Evolutionary conservation across 345 rosid genomes (phyloP), one percentile per base, ranked within the genome.

Genomic region (Lenwebbia sp.): DNA sequence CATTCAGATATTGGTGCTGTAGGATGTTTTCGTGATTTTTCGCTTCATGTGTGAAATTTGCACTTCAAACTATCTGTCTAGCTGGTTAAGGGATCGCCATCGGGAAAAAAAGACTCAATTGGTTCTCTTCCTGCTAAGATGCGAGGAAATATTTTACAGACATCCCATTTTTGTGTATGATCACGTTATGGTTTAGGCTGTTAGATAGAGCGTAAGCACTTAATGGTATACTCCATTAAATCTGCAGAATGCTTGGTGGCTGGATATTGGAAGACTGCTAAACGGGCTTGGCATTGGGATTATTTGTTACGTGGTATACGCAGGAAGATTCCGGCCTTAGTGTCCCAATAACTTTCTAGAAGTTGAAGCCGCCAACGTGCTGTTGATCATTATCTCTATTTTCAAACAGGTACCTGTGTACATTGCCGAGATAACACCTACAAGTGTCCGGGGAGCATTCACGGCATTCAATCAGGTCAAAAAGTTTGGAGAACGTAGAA

Each of bases 281-380:
- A 37, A 54, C 12, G 92, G 94, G 14, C 82, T 89, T 44, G 93
- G 93, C 87, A 23, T 87, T 26, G 90, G 89, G 57, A n/a, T 91
- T 76, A 33, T 87, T 53, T 60, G 85, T 83, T 91, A 89, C 60
- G 90, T 85, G 92, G 94, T 89, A 87, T 85, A n/a, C 54, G 62
- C 65, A 52, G 51, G 23, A 58, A 10, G 60, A 49, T 74, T 56
- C 52, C 0, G 25, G 47, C 22, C 78, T 65, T 70, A 70, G 0
- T 9, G 78, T 70, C 78, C 78, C 33, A 22, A 70, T 9, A 70
- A 28, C 10, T 54, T 84, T 83, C 44, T 17, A 51, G 58, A 12
- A 74, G 58, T 13, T 17, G 44, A 70, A 70, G 41, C 49, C 13
- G 12, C 54, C n/a, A 11, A 3, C 17, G 26, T 44, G 23, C 50